A percentile compares a stretch with the other conserved stretches of the same genome.
Evolutionary conservation across 805 yeast species (phyloP).

Genomic region (Scheffersomyces ergatensis): DNA sequence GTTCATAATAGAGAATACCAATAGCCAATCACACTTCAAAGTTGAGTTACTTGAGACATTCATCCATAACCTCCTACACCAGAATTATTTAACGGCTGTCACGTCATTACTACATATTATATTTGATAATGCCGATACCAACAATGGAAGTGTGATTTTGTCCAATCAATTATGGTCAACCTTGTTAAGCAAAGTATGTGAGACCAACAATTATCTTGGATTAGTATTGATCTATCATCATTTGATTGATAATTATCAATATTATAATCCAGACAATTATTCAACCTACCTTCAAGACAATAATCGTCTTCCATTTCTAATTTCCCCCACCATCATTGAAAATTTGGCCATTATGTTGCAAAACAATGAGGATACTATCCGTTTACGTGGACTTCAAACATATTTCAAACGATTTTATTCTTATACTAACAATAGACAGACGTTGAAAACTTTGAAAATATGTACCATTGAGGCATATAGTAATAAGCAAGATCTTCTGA

Average conservation of each 20-base stretch:
- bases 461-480: constrained; percentile 31
- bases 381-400: constrained; percentile 26
- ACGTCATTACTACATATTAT: constrained; percentile 25
- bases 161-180: constrained; percentile 36
- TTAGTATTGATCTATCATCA: constrained; percentile 35
- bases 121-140: constrained; percentile 3
- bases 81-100: constrained; percentile 20
- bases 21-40: constrained; percentile 3
- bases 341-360: constrained; percentile 26
- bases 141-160: constrained; percentile 12
- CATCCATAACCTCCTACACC: constrained; percentile 16
- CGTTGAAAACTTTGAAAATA: constrained; percentile 25
- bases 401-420: constrained; percentile 41
- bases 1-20: constrained; percentile 4
- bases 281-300: constrained; percentile 10
- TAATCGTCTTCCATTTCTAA: constrained; percentile 28
- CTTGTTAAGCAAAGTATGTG: constrained; percentile 21
- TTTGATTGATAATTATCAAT: constrained; percentile 26
- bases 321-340: constrained; percentile 23
- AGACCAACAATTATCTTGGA: constrained; percentile 22
- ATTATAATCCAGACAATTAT: too few relatives aligned
- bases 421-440: constrained; percentile 22
- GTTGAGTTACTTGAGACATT: constrained; percentile 19
- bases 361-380: constrained; percentile 19
- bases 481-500: constrained; percentile 13